These are phyloP conservation scores for Colletotrichum liaoningense DNA, from an alignment of 2,329 filamentous ascomycete species.

Conservation along the genomic window DNA sequence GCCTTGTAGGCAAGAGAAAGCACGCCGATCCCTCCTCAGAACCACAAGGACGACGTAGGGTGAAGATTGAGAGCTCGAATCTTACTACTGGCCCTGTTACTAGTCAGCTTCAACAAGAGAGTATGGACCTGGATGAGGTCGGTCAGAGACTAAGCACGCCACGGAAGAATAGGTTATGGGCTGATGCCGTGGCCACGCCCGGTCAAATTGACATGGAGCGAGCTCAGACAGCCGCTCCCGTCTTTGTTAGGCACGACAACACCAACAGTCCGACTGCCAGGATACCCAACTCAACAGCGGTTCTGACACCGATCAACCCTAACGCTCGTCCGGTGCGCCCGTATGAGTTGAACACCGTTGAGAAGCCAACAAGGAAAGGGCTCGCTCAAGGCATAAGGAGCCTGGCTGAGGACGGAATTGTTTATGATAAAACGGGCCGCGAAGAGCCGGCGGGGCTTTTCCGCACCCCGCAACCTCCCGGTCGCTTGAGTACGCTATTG, in stretches of 20 bases:
- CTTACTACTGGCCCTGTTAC: constrained; percentile 38
- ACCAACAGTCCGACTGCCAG: constrained; percentile 37
- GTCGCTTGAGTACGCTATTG: constrained; percentile 48
- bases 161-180: constrained; percentile 44
- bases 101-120: constrained; percentile 56
- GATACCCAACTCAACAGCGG: constrained; percentile 39
- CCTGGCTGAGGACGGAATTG: constrained; percentile 62
- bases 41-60: constrained; percentile 42
- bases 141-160: constrained; percentile 57
- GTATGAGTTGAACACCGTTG: constrained; percentile 37
- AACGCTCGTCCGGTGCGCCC: constrained; percentile 44
- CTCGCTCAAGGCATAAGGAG: constrained; percentile 52
- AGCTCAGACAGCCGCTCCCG: background rate
- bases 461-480: constrained; percentile 37
- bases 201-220: background rate
- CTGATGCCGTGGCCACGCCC: background rate
- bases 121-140: constrained; percentile 69
- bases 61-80: constrained; percentile 59
- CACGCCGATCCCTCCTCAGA: constrained; percentile 32
- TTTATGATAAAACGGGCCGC: constrained; percentile 36
- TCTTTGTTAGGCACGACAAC: constrained; percentile 26
- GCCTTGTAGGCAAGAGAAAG: constrained; percentile 61
- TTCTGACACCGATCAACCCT: constrained; percentile 50
- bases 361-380: constrained; percentile 38
- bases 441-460: constrained; percentile 32